Percentiles rank a stretch among this genome's conserved stretches.
Evolutionary conservation across 768 basidiomycete species (phyloP).

Genomic region (Rhizopogon roseolus): DNA sequence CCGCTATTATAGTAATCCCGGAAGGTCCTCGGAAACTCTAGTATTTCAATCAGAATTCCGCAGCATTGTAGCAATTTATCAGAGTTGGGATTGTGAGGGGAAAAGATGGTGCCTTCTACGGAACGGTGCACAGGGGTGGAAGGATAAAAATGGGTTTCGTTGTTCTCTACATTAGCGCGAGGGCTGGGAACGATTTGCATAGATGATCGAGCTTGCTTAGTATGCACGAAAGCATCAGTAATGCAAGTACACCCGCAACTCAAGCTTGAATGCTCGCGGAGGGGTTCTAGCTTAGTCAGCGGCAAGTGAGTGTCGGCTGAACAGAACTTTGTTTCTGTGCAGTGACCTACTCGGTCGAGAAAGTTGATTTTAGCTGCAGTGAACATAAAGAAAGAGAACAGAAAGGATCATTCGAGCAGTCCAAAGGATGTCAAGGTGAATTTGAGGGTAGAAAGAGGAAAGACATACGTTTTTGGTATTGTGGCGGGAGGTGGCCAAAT

Average conservation of each 20-base stretch:
- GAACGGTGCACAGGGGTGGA: neutral
- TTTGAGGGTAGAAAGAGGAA: neutral
- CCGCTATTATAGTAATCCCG: no score
- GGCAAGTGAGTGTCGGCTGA: neutral
- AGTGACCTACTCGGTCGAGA: neutral
- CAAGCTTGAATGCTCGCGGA: constrained; percentile 3
- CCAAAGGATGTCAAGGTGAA: no score
- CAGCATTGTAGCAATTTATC: no score
- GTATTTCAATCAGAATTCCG: no score
- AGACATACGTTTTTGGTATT: constrained; percentile 8
- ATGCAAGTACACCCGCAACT: neutral
- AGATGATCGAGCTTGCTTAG: neutral
- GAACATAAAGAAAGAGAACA: no score
- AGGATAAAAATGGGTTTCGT: neutral
- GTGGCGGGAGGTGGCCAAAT: constrained; percentile 30
- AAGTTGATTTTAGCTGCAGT: neutral
- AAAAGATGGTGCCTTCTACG: no score
- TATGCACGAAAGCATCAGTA: no score
- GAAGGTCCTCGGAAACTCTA: no score
- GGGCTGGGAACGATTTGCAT: neutral
- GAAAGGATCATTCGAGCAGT: no score
- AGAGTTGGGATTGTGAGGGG: no score
- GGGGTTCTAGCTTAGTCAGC: neutral
- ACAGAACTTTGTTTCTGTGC: neutral
- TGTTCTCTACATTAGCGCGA: neutral